Percentiles rank a stretch among this genome's conserved stretches.
Evolutionary conservation across 495 filamentous ascomycete species (phyloP).

Genomic region (Alectoria sarmentosa): DNA sequence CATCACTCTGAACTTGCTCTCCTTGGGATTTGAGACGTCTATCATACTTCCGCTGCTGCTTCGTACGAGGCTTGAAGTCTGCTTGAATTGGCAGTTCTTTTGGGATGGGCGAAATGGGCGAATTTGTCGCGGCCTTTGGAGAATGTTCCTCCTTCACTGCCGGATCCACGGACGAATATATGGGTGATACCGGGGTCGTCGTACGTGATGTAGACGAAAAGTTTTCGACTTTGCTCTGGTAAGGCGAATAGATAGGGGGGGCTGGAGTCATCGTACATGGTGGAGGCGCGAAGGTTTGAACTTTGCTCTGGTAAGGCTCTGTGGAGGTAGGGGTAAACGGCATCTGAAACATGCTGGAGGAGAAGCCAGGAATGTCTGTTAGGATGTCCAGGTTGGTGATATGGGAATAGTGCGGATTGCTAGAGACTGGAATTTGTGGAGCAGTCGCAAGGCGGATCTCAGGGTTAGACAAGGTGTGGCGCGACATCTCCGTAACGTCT

Average conservation of each 20-base stretch:
- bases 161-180: not conserved
- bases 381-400: not conserved
- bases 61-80: slow-evolving; percentile 16
- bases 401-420: slow-evolving; percentile 1
- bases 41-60: slow-evolving; percentile 4
- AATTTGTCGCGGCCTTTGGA: slow-evolving; percentile 10
- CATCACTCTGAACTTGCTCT: not conserved
- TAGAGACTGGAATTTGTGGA: slow-evolving; percentile 16
- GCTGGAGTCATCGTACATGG: not conserved
- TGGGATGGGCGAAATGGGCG: slow-evolving; percentile 27
- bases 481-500: slow-evolving; percentile 37
- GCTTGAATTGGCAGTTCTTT: slow-evolving; percentile 25
- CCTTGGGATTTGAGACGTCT: not conserved
- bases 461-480: slow-evolving; percentile 7
- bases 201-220: slow-evolving; percentile 1
- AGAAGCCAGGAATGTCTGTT: slow-evolving; percentile 3
- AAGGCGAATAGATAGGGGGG: not conserved
- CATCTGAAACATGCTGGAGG: not conserved
- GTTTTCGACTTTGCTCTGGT: not conserved
- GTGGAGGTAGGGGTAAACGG: not conserved
- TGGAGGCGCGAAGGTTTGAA: not conserved
- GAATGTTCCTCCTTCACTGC: slow-evolving; percentile 1
- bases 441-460: slow-evolving; percentile 16
- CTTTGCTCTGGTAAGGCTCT: not conserved
- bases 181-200: slow-evolving; percentile 12